Evolutionary conservation across 805 yeast genomes (phyloP), one percentile per base, ranked within the genome.

Genomic region (Teunomyces atbi): DNA sequence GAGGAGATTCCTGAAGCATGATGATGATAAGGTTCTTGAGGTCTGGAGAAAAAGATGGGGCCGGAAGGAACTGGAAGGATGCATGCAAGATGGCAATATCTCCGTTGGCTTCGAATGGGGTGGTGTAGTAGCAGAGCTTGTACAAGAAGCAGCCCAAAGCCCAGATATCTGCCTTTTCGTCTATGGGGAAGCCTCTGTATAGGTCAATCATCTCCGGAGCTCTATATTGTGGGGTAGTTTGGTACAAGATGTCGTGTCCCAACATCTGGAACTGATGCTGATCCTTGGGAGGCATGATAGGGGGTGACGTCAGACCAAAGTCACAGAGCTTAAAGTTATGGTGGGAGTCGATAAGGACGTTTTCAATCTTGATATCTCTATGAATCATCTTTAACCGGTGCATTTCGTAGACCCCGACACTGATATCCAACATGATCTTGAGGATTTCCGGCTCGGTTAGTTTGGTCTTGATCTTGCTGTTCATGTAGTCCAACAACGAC

Each of bases 201-300:
- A 91, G 74, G 65, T 92, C 97, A 46, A 92, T 80, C 98, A 92
- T 94, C 62, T 92, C 99, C 0, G 99, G 99, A 0, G 95, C 76
- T 52, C 99, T 74, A 62, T 92, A 92, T 65, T 94, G 99, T 12
- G 96, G 96, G 3, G 99, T 92, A 0, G 99, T 92, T 60, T 92
- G 96, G 52, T 84, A 82, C 58, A 89, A 79, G 46, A 92, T 82
- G 62, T 92, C 97, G 58, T 88, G 89, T 46, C 88, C 86, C 28
- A 91, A 70, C n/a, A 77, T 61, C 52, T 84, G 87, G 61, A 85
- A 85, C 61, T 86, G 92, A 47, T 80, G 82, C 37, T 78, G 82
- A 55, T 82, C 84, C 48, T 78, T 79, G 2, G 97, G 97, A 2
- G 95, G 86, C 15, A 86, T 69, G 6, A 87, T 56, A 62, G 60